Conservation (phyloP, 2,329 filamentous ascomycete genomes). For the Coniochaeta prunicola region DNA sequence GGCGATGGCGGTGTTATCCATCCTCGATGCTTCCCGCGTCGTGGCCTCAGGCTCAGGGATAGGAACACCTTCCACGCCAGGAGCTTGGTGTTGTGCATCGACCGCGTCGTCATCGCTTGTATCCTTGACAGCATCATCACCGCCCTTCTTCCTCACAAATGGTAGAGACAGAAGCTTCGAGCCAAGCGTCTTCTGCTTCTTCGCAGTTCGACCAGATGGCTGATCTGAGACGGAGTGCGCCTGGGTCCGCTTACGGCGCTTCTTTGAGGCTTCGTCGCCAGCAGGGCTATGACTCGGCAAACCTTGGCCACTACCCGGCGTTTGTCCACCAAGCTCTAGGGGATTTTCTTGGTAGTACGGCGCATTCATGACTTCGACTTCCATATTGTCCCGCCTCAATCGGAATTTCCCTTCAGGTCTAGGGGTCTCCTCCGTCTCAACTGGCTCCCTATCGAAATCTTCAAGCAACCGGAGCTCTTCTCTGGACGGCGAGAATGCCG, state of each 20-base stretch:
- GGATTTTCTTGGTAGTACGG: slow-evolving; percentile 34
- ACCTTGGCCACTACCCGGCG: neutral
- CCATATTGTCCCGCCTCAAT: slow-evolving; percentile 27
- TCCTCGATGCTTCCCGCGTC: neutral
- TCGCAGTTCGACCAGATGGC: neutral
- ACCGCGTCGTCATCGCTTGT: neutral
- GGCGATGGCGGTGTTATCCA: slow-evolving; percentile 4
- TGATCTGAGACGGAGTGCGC: neutral
- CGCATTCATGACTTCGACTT: slow-evolving; percentile 41
- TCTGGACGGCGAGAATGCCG: slow-evolving; percentile 26
- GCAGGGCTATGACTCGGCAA: neutral
- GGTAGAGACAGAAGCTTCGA: neutral
- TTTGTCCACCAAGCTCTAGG: neutral
- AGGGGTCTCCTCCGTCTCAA: slow-evolving; percentile 9
- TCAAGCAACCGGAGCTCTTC: slow-evolving; percentile 25
- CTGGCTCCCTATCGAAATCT: slow-evolving; percentile 11
- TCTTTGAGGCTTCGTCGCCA: neutral
- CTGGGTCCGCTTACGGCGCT: neutral
- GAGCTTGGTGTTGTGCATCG: neutral
- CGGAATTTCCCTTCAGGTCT: slow-evolving; percentile 16
- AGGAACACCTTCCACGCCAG: neutral
- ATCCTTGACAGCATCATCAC: neutral
- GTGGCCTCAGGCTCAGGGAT: neutral
- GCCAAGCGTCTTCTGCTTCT: neutral
- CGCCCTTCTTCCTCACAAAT: neutral